phyloP scores from a whole-genome alignment of 257 asterid genomes.

The Solanum peruvianum region DNA sequence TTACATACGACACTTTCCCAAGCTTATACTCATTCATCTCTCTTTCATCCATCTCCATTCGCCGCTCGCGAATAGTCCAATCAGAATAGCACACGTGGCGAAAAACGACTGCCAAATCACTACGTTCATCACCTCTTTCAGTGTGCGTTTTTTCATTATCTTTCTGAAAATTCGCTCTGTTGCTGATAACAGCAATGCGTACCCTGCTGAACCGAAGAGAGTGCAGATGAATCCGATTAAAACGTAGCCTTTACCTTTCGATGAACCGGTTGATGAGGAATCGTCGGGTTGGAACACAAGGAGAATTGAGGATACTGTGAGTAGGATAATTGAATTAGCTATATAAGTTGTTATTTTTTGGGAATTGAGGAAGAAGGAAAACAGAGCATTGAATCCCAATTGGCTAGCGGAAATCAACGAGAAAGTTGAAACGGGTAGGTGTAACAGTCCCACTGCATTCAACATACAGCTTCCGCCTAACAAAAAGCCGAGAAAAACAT shows the following conservation, averaged over 20 bases:
- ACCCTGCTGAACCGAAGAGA: slow-evolving; percentile 12
- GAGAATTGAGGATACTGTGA: slow-evolving; percentile 23
- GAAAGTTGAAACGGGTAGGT: slow-evolving; percentile 30
- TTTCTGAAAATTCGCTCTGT: slow-evolving; percentile 20
- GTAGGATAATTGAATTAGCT: slow-evolving; percentile 24
- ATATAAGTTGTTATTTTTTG: slow-evolving; percentile 21
- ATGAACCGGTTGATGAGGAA: background rate
- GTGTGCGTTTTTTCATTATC: background rate
- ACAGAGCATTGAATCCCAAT: slow-evolving; percentile 35
- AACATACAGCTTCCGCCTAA: slow-evolving; percentile 3
- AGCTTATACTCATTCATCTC: slow-evolving; percentile 24
- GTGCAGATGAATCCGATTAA: slow-evolving; percentile 26
- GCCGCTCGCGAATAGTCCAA: slow-evolving; percentile 26
- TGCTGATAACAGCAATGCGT: slow-evolving; percentile 6
- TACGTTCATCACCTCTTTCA: slow-evolving; percentile 7
- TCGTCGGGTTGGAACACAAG: slow-evolving; percentile 13
- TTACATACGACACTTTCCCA: slow-evolving; percentile 16
- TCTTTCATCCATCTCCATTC: slow-evolving; percentile 23
- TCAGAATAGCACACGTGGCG: slow-evolving; percentile 7
- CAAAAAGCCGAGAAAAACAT: background rate
- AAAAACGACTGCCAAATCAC: slow-evolving; percentile 12
- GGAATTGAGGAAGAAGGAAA: slow-evolving; percentile 26
- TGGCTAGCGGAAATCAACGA: slow-evolving; percentile 30
- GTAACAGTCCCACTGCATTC: slow-evolving; percentile 20
- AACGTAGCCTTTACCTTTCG: background rate